These are phyloP conservation scores for Penicillium simplicissimum DNA, from an alignment of 495 filamentous ascomycete species.

Conservation along the genomic window DNA sequence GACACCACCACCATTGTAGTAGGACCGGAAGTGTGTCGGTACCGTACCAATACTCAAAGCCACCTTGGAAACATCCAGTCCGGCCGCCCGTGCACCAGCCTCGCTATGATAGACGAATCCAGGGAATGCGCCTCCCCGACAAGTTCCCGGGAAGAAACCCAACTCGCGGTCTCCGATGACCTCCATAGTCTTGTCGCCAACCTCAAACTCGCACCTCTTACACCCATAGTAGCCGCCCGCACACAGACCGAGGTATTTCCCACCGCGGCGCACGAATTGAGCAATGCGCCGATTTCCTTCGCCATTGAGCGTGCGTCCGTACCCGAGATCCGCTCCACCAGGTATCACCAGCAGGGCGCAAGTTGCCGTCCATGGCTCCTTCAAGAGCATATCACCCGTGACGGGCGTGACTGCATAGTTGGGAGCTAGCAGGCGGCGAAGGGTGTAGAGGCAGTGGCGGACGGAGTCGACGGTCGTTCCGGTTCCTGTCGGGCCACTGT, in stretches of 20 bases:
- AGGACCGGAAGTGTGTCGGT: conserved; percentile 67
- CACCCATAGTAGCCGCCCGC: conserved; percentile 93
- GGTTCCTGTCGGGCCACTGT: conserved; percentile 56
- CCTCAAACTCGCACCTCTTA: conserved; percentile 83
- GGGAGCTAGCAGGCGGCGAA: conserved; percentile 86
- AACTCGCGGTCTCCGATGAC: conserved; percentile 87
- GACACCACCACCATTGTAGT: conserved; percentile 96
- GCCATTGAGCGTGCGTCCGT: conserved; percentile 86
- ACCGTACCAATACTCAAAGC: conserved; percentile 55
- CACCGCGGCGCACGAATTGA: conserved; percentile 84
- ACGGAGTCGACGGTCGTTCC: conserved; percentile 87
- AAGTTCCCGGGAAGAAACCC: conserved; percentile 82
- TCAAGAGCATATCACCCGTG: conserved; percentile 72
- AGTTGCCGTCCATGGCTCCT: conserved; percentile 86
- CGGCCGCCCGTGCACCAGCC: conserved; percentile 73
- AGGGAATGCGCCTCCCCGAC: conserved; percentile 81
- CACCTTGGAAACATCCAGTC: conserved; percentile 63
- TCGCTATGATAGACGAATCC: conserved; percentile 94
- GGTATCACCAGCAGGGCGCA: conserved; percentile 91
- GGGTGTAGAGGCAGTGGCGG: conserved; percentile 82
- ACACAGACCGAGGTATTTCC: conserved; percentile 85
- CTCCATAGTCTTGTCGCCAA: conserved; percentile 76
- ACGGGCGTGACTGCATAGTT: conserved; percentile 92
- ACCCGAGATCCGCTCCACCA: conserved; percentile 91
- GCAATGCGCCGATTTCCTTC: conserved; percentile 79